Evolutionary conservation across 768 basidiomycete genomes (phyloP).

Genomic region (Suillus fuscotomentosus): DNA sequence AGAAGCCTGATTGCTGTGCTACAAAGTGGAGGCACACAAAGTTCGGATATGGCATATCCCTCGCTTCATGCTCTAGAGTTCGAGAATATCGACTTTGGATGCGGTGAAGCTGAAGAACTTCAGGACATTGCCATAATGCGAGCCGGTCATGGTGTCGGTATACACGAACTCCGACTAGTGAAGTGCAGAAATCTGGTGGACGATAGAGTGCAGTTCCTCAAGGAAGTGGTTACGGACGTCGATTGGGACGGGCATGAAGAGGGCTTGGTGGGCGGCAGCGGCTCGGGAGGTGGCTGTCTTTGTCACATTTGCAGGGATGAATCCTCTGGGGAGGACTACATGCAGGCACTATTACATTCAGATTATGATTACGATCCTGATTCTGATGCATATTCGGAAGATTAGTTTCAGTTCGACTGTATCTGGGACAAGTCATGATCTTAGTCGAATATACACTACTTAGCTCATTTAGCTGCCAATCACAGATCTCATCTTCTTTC

Average conservation of each 20-base stretch:
- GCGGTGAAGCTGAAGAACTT: neutral
- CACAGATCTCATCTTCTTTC: neutral
- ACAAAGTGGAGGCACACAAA: neutral
- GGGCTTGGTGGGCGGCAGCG: neutral
- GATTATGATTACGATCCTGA: neutral
- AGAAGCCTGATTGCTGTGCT: neutral
- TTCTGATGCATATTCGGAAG: neutral
- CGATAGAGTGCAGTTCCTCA: neutral
- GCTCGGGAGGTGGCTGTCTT: neutral
- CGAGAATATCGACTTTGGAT: neutral
- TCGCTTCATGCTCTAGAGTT: neutral
- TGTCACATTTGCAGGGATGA: neutral
- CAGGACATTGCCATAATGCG: neutral
- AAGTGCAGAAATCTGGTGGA: neutral
- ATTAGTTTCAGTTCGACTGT: neutral
- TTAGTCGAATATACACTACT: neutral
- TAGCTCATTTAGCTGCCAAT: neutral
- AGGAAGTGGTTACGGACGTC: neutral
- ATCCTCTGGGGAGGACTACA: neutral
- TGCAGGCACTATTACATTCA: neutral
- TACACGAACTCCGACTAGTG: neutral
- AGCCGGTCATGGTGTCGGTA: neutral
- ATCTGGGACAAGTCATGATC: neutral
- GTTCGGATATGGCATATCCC: neutral
- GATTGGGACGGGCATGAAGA: neutral